Evolutionary conservation across 495 filamentous ascomycete genomes (phyloP).

Genomic region (Cairneyella variabilis): DNA sequence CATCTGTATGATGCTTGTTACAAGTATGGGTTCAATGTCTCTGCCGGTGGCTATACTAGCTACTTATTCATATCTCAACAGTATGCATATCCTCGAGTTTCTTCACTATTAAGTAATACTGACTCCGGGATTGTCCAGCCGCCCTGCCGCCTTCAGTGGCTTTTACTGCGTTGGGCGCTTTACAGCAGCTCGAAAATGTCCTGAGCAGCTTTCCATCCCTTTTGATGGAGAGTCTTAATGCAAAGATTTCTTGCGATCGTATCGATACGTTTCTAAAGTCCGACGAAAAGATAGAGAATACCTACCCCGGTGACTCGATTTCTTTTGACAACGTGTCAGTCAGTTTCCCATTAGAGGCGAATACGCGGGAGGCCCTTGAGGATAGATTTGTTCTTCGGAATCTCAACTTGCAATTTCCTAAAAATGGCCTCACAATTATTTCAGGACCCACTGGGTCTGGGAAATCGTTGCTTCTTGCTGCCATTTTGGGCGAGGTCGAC

Average conservation of each 20-base stretch:
- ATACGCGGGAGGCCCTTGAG: neutral
- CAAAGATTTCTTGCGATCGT: constrained; percentile 15
- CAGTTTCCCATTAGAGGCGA: constrained; percentile 14
- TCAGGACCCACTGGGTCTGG: constrained; percentile 54
- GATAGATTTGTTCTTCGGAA: constrained; percentile 20
- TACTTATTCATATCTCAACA: constrained; percentile 22
- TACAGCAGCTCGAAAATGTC: constrained; percentile 20
- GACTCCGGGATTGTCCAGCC: no score
- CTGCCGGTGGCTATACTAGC: constrained; percentile 19
- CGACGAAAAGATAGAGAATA: constrained; percentile 16
- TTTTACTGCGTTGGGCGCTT: constrained; percentile 30
- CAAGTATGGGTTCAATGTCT: constrained; percentile 19
- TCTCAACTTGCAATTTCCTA: constrained; percentile 22
- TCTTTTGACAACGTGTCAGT: constrained; percentile 20
- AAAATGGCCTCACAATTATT: constrained; percentile 27
- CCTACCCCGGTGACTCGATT: constrained; percentile 13
- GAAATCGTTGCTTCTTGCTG: constrained; percentile 52
- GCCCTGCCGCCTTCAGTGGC: constrained; percentile 28
- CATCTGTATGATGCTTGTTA: constrained; percentile 13
- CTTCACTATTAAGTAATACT: no score
- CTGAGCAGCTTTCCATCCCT: constrained; percentile 24
- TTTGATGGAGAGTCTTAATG: constrained; percentile 15
- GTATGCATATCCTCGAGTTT: no score
- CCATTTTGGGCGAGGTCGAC: constrained; percentile 55
- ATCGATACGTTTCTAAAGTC: constrained; percentile 16